Conservation (phyloP, 257 asterid species). For the Przewalskia tangutica region DNA sequence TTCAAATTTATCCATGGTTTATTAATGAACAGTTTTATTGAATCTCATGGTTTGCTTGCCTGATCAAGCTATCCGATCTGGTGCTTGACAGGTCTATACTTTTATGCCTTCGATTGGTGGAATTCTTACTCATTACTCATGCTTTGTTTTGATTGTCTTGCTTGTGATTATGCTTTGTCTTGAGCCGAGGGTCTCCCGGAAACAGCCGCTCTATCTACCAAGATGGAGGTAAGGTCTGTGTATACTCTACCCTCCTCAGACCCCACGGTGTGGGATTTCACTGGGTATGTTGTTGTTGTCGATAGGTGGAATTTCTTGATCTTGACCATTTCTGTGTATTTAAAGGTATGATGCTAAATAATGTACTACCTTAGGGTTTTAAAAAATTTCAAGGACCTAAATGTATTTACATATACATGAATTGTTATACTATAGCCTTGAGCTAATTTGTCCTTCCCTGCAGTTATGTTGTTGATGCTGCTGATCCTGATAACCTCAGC, state of each 20-base stretch:
- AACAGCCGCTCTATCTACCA: too few species aligned
- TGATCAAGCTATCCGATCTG: background rate
- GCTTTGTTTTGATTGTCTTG: too few species aligned
- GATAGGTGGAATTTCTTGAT: background rate
- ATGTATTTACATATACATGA: background rate
- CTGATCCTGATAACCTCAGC: constrained; percentile 77
- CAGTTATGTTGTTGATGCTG: constrained; percentile 98
- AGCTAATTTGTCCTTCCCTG: constrained; percentile 6
- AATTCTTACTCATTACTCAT: too few species aligned
- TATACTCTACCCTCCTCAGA: too few species aligned
- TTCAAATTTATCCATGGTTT: background rate
- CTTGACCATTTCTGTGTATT: background rate
- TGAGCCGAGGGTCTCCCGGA: too few species aligned
- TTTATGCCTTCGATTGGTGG: background rate
- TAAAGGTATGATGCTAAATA: background rate
- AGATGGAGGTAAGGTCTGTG: too few species aligned
- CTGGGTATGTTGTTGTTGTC: too few species aligned
- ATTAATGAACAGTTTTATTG: background rate
- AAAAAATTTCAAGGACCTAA: background rate
- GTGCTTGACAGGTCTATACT: background rate
- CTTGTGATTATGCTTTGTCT: too few species aligned
- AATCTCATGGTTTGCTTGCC: background rate
- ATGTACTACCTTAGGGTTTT: background rate
- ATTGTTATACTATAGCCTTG: background rate
- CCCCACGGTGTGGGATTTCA: too few species aligned